Conservation (phyloP, 2,329 filamentous ascomycete genomes). For the Ascocoryne sarcoides region DNA sequence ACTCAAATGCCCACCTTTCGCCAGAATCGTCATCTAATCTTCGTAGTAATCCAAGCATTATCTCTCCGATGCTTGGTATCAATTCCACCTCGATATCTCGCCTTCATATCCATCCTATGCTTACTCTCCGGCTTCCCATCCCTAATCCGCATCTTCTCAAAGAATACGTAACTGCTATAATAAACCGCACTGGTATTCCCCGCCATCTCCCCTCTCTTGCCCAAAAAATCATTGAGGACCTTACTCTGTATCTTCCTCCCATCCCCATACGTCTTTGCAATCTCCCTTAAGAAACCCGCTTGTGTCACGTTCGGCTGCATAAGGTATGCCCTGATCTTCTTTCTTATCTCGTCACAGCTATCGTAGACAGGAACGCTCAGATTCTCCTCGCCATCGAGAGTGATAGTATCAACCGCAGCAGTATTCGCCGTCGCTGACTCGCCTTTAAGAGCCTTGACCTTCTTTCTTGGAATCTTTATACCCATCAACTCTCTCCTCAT, state of each 20-base stretch:
- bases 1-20: too few species aligned
- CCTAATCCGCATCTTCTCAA: conserved; percentile 48
- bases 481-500: conserved; percentile 41
- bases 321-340: conserved; percentile 45
- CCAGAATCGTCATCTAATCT: too few species aligned
- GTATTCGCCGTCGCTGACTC: conserved; percentile 20
- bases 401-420: conserved; percentile 34
- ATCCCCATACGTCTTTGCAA: conserved; percentile 35
- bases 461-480: conserved; percentile 31
- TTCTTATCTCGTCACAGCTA: conserved; percentile 48
- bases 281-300: conserved; percentile 41
- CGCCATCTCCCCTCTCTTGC: conserved; percentile 37
- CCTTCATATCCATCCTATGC: conserved; percentile 44
- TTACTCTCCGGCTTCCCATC: conserved; percentile 43
- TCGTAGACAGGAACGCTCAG: conserved; percentile 43
- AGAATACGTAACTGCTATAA: conserved; percentile 48
- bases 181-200: conserved; percentile 42
- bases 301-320: conserved; percentile 40
- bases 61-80: conserved; percentile 2
- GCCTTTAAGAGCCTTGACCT: conserved; percentile 26
- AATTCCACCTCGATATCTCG: conserved; percentile 7
- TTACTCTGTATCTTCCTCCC: conserved; percentile 33
- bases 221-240: conserved; percentile 42
- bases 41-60: too few species aligned
- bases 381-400: conserved; percentile 39